These are phyloP conservation scores for Phoma sp. DNA, from an alignment of 2,329 filamentous ascomycete genomes.

Conservation along the genomic window DNA sequence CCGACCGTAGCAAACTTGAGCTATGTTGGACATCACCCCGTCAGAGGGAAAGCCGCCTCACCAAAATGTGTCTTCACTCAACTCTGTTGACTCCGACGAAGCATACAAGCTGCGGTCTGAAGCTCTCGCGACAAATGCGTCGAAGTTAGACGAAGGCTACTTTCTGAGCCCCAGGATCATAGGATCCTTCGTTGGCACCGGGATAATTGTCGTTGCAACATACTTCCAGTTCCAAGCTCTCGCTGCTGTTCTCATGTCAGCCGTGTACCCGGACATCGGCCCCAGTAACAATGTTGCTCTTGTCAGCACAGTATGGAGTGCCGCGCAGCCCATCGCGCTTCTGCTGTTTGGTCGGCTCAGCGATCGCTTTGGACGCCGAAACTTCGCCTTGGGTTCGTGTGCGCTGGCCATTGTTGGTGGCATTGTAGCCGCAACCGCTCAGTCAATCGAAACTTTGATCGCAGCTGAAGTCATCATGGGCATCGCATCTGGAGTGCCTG, in stretches of 20 bases:
- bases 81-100: constrained; percentile 15
- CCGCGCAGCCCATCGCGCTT: constrained; percentile 17
- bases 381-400: constrained; percentile 16
- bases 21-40: neutral
- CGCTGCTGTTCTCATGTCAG: constrained; percentile 14
- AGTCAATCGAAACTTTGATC: constrained; percentile 31
- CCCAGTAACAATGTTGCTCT: constrained; percentile 18
- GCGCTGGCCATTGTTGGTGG: constrained; percentile 21
- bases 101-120: constrained; percentile 19
- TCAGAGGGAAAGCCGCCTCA: neutral
- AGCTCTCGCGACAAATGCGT: constrained; percentile 15
- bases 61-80: constrained; percentile 1
- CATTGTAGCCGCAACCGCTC: constrained; percentile 33
- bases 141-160: constrained; percentile 15
- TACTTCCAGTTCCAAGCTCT: constrained; percentile 27
- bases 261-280: constrained; percentile 21
- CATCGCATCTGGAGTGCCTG: constrained; percentile 24
- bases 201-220: constrained; percentile 21
- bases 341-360: constrained; percentile 21
- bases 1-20: neutral
- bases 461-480: constrained; percentile 31
- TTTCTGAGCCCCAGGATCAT: constrained; percentile 18
- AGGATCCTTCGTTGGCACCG: constrained; percentile 22
- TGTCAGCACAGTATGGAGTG: constrained; percentile 16
- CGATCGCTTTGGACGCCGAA: constrained; percentile 20